Evolutionary conservation across 2,329 filamentous ascomycete species (phyloP).

Genomic region (Penicillium sp.): DNA sequence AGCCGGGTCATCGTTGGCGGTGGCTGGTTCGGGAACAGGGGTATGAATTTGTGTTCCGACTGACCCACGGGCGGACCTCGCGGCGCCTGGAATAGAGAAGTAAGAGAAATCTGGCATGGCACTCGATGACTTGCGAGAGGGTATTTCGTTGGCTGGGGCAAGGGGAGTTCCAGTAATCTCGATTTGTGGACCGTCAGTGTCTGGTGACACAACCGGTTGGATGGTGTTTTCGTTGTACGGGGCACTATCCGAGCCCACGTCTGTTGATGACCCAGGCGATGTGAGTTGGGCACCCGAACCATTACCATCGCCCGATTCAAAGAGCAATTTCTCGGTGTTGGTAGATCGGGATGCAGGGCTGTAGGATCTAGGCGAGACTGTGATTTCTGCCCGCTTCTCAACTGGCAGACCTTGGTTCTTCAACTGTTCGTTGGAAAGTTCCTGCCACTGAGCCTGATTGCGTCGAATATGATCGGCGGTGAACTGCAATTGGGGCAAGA

Average conservation of each 20-base stretch:
- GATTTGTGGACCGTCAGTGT: slow-evolving; percentile 37
- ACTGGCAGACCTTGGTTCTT: slow-evolving; percentile 26
- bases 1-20: slow-evolving; percentile 26
- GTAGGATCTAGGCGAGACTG: slow-evolving; percentile 37
- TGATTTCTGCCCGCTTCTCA: slow-evolving; percentile 22
- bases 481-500: slow-evolving; percentile 82
- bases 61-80: slow-evolving; percentile 16
- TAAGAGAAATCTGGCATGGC: slow-evolving; percentile 31
- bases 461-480: slow-evolving; percentile 76
- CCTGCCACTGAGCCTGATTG: slow-evolving; percentile 72
- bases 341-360: slow-evolving; percentile 27
- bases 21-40: slow-evolving; percentile 17
- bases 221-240: slow-evolving; percentile 36
- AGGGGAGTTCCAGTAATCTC: slow-evolving; percentile 35
- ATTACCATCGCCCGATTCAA: slow-evolving; percentile 8
- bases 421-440: slow-evolving; percentile 35
- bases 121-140: slow-evolving; percentile 35
- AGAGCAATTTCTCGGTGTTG: slow-evolving; percentile 11
- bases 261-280: slow-evolving; percentile 14
- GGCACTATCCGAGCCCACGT: slow-evolving; percentile 15
- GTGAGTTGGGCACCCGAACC: slow-evolving; percentile 16
- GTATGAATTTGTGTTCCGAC: slow-evolving; percentile 17
- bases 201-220: slow-evolving; percentile 36
- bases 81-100: slow-evolving; percentile 24
- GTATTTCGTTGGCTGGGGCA: slow-evolving; percentile 12